A percentile compares a stretch with the other conserved stretches of the same genome.
Conservation (phyloP, 441 rosid species). For the Euphorbia schlechtendalii region DNA sequence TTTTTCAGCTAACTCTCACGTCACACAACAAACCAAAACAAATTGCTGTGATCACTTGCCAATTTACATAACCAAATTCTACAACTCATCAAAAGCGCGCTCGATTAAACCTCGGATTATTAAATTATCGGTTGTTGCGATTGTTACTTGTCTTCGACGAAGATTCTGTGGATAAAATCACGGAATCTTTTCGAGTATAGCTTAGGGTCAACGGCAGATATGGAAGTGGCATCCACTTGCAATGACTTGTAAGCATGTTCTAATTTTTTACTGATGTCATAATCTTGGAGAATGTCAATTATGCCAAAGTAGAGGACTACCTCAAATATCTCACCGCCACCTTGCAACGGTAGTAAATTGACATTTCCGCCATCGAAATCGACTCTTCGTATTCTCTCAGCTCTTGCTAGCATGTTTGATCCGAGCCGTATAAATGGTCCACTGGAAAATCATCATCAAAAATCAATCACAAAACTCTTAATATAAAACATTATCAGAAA, state of each 20-base stretch:
- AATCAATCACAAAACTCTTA: too few species aligned
- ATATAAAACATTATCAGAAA: not conserved
- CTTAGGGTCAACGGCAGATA: constrained; percentile 94
- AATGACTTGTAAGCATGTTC: constrained; percentile 93
- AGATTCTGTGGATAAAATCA: constrained; percentile 77
- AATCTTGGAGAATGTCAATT: constrained; percentile 91
- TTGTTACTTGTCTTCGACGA: constrained; percentile 56
- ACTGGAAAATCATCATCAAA: constrained; percentile 45
- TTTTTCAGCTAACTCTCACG: not conserved
- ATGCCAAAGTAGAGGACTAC: constrained; percentile 80
- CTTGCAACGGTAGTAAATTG: constrained; percentile 29
- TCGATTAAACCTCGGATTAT: not conserved
- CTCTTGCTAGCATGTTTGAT: constrained; percentile 92
- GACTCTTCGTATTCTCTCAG: constrained; percentile 55
- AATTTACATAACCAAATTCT: not conserved
- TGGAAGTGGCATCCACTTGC: constrained; percentile 78
- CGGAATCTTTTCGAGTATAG: constrained; percentile 82
- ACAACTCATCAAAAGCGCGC: too few species aligned
- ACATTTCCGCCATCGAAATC: constrained; percentile 55
- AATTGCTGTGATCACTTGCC: constrained; percentile 4
- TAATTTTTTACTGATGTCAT: constrained; percentile 82
- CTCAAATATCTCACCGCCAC: constrained; percentile 51
- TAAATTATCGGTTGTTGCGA: not conserved
- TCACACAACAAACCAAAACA: constrained; percentile 10
- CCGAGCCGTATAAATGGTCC: constrained; percentile 76